Evolutionary conservation across 148 eudicot species (phyloP).

Genomic region (Mesembryanthemum crystallinum): DNA sequence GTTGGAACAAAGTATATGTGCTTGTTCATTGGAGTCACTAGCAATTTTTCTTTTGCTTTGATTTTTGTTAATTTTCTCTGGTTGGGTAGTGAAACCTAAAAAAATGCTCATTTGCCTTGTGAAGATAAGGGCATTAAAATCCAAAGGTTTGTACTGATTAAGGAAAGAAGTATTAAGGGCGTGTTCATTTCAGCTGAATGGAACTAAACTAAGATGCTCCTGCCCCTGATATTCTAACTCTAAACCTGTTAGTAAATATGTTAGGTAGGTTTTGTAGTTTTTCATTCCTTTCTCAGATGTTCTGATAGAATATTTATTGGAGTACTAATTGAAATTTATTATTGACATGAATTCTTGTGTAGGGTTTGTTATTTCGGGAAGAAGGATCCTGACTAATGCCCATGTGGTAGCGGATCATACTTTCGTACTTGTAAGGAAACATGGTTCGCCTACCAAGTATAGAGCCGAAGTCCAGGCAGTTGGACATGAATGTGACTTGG

Average conservation of each 20-base stretch:
- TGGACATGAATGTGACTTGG: slow-evolving; percentile 98
- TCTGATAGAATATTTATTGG: neutral
- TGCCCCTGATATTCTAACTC: neutral
- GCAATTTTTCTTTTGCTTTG: too few species aligned
- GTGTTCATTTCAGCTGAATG: too few species aligned
- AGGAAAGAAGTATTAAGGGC: too few species aligned
- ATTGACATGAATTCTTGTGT: slow-evolving; percentile 3
- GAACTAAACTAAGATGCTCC: neutral
- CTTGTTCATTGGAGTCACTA: too few species aligned
- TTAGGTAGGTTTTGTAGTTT: slow-evolving; percentile 37
- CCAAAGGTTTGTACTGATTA: neutral
- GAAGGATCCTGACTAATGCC: slow-evolving; percentile 90
- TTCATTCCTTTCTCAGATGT: neutral
- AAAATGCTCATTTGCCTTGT: neutral
- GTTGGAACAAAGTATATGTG: neutral
- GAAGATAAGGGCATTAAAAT: neutral
- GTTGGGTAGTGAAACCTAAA: neutral
- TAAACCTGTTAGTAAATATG: neutral
- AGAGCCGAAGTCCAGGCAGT: slow-evolving; percentile 88
- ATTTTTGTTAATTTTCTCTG: too few species aligned
- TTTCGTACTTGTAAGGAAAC: slow-evolving; percentile 93
- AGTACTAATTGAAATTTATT: neutral
- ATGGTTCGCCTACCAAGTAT: slow-evolving; percentile 88
- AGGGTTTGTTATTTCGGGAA: slow-evolving; percentile 89
- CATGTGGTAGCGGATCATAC: slow-evolving; percentile 97